phyloP scores from a whole-genome alignment of 768 basidiomycete genomes.

The Termitomyces sp. region DNA sequence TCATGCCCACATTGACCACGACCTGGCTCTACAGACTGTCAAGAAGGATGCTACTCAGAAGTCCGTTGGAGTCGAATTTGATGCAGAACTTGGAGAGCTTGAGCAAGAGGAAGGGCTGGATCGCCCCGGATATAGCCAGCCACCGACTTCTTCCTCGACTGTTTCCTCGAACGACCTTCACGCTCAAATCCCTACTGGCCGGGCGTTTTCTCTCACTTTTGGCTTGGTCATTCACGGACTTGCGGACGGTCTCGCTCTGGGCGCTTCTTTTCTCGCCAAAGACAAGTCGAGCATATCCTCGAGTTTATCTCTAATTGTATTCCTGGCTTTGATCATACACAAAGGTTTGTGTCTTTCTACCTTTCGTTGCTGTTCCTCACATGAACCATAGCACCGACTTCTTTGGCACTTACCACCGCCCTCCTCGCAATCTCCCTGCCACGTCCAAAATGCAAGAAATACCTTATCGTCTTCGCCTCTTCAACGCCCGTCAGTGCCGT shows the following conservation, averaged over 20 bases:
- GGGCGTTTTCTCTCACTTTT: conserved; percentile 70
- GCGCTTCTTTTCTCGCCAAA: conserved; percentile 57
- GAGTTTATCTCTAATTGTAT: conserved; percentile 75
- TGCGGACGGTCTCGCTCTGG: conserved; percentile 90
- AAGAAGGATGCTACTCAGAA: conserved; percentile 8
- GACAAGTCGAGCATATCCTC: conserved; percentile 26
- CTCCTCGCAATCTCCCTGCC: conserved; percentile 75
- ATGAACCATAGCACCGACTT: conserved; percentile 69
- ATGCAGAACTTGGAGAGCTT: conserved; percentile 57
- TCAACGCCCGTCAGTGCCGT: conserved; percentile 85
- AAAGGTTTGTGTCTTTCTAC: conserved; percentile 49
- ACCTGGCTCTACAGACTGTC: conserved; percentile 22
- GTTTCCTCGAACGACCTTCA: conserved; percentile 13
- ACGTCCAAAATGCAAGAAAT: conserved; percentile 61
- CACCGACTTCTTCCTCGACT: conserved; percentile 8
- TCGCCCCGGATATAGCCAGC: conserved; percentile 17
- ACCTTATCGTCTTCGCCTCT: conserved; percentile 72
- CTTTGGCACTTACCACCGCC: conserved; percentile 82
- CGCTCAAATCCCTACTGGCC: conserved; percentile 20
- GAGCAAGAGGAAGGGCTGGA: conserved; percentile 35
- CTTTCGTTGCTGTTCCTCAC: background rate
- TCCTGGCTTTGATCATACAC: conserved; percentile 87
- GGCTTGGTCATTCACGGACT: conserved; percentile 86
- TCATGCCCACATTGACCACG: conserved; percentile 27
- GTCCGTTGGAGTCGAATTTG: conserved; percentile 42